These are phyloP conservation scores for Saccharomycopsis babjevae DNA, from an alignment of 805 yeast genomes.

Conservation along the genomic window DNA sequence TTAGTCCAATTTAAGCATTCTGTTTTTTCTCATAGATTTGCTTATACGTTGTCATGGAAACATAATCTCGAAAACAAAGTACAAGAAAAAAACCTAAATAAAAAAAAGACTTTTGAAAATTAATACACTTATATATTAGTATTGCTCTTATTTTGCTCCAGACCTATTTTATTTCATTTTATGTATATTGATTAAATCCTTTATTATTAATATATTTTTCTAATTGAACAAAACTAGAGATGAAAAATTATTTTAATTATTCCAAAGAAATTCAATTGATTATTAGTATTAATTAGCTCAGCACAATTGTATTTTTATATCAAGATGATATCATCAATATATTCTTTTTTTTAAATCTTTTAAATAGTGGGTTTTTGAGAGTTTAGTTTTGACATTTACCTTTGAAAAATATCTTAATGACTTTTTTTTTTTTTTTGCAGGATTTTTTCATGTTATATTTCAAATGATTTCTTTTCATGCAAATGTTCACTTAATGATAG, in stretches of 20 bases:
- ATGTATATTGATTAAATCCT: neutral
- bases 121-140: neutral
- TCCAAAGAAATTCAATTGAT: too few species aligned
- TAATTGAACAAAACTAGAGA: neutral
- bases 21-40: neutral
- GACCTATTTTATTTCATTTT: neutral
- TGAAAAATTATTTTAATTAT: neutral
- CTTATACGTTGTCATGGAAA: neutral
- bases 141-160: neutral
- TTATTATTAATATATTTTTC: neutral
- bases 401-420: neutral
- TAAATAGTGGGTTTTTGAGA: too few species aligned
- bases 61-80: too few species aligned
- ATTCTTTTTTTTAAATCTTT: too few species aligned
- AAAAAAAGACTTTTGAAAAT: neutral
- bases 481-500: too few species aligned
- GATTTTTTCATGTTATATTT: neutral
- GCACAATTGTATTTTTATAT: too few species aligned
- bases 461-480: too few species aligned
- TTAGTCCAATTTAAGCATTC: neutral
- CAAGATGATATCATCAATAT: too few species aligned
- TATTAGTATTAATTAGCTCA: too few species aligned
- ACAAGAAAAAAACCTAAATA: neutral
- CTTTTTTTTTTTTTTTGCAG: neutral
- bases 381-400: neutral